Conservation (phyloP, 371 early-diverging fungal genomes). For the Racocetra persica region DNA sequence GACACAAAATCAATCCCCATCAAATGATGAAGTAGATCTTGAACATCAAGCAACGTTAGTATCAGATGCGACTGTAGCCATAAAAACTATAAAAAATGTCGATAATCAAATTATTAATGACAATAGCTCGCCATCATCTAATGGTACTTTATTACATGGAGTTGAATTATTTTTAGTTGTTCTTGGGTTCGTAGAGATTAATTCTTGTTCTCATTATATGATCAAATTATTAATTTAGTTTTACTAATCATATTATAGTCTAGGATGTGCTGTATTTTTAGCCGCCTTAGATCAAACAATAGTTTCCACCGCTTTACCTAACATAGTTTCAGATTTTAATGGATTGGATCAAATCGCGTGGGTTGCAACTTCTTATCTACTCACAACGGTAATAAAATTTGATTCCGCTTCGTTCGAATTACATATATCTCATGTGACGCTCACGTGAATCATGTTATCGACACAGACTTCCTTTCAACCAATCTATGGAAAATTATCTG, state of each 20-base stretch:
- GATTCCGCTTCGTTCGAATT: too few species aligned
- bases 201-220: too few species aligned
- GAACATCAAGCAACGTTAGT: too few species aligned
- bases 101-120: too few species aligned
- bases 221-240: conserved; percentile 30
- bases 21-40: too few species aligned
- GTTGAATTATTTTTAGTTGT: too few species aligned
- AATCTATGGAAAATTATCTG: conserved; percentile 60
- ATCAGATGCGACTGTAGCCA: too few species aligned
- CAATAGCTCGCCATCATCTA: too few species aligned
- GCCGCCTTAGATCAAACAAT: conserved; percentile 44
- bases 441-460: neutral
- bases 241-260: conserved; percentile 30
- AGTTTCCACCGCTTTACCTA: conserved; percentile 36
- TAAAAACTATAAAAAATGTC: too few species aligned
- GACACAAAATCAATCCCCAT: too few species aligned
- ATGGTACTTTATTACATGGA: too few species aligned
- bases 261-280: conserved; percentile 34
- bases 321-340: conserved; percentile 41
- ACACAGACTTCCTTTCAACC: conserved; percentile 57
- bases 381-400: conserved; percentile 79
- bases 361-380: conserved; percentile 79
- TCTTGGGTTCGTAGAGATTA: too few species aligned
- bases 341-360: conserved; percentile 59
- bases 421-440: conserved; percentile 51